Evolutionary conservation across 768 basidiomycete genomes (phyloP).

Genomic region (Gyrodon lividus): DNA sequence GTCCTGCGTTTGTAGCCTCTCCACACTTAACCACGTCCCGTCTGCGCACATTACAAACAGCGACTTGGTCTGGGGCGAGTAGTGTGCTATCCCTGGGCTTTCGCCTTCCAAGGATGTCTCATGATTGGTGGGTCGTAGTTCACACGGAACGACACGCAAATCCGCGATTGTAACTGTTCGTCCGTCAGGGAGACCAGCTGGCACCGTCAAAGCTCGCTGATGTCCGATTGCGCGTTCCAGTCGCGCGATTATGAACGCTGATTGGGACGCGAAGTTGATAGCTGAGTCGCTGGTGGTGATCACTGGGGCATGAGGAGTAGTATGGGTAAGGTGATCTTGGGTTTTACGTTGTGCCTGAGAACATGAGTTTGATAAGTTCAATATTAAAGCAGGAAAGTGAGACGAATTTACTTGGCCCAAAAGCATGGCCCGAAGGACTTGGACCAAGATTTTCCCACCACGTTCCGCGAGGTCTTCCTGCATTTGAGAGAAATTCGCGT

Average conservation of each 20-base stretch:
- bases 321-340: not conserved
- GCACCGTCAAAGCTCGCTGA: constrained; percentile 25
- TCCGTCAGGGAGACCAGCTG: constrained; percentile 25
- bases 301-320: too few species aligned
- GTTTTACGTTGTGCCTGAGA: constrained; percentile 38
- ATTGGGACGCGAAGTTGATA: not conserved
- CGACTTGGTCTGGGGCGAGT: constrained; percentile 36
- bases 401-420: constrained; percentile 45
- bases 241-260: constrained; percentile 9
- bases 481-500: constrained; percentile 52
- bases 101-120: constrained; percentile 5
- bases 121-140: not conserved
- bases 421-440: constrained; percentile 64
- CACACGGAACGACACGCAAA: constrained; percentile 9
- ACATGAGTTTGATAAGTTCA: not conserved
- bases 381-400: not conserved
- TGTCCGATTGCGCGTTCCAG: constrained; percentile 30
- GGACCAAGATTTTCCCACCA: constrained; percentile 72
- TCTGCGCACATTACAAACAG: constrained; percentile 58
- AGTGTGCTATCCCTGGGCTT: constrained; percentile 44
- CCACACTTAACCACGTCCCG: constrained; percentile 51
- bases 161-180: constrained; percentile 24
- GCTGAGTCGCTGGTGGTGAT: constrained; percentile 6
- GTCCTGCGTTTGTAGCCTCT: constrained; percentile 60
- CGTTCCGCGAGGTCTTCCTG: constrained; percentile 55